Evolutionary conservation across 2,329 filamentous ascomycete species (phyloP).

Genomic region (Monosporascus sp.): DNA sequence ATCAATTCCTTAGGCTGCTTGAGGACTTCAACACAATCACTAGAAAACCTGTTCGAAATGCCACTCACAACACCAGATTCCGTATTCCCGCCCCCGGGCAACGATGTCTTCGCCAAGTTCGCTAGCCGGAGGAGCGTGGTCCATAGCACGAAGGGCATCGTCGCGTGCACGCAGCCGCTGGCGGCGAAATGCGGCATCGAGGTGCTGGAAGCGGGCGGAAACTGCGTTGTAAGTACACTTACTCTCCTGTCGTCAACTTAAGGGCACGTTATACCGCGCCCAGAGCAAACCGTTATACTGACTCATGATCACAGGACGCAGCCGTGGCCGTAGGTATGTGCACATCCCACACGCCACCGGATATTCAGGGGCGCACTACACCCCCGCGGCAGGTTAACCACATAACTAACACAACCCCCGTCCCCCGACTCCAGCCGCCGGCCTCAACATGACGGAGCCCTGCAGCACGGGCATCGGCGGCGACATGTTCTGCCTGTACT

Average conservation of each 20-base stretch:
- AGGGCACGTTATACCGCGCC: neutral
- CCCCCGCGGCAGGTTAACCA: no score
- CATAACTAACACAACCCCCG: neutral
- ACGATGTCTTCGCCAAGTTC: conserved; percentile 54
- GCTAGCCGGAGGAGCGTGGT: conserved; percentile 84
- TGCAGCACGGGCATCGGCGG: conserved; percentile 91
- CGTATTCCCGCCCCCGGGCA: conserved; percentile 40
- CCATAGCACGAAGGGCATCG: conserved; percentile 87
- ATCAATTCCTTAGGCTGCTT: no score
- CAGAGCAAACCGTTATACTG: neutral
- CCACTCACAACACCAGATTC: conserved; percentile 40
- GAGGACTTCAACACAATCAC: no score
- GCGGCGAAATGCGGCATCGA: conserved; percentile 84
- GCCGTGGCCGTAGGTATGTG: conserved; percentile 79
- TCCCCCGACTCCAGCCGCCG: conserved; percentile 59
- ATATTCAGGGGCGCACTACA: no score
- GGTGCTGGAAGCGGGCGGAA: conserved; percentile 81
- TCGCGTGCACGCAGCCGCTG: conserved; percentile 83
- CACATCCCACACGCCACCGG: neutral
- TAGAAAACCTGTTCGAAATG: conserved; percentile 28
- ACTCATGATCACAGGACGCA: conserved; percentile 57
- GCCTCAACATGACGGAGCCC: conserved; percentile 89
- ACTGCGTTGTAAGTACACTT: conserved; percentile 71
- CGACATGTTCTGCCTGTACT: conserved; percentile 95
- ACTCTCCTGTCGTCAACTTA: neutral